phyloP scores from a whole-genome alignment of 345 rosid genomes.

The Camelina hispida region DNA sequence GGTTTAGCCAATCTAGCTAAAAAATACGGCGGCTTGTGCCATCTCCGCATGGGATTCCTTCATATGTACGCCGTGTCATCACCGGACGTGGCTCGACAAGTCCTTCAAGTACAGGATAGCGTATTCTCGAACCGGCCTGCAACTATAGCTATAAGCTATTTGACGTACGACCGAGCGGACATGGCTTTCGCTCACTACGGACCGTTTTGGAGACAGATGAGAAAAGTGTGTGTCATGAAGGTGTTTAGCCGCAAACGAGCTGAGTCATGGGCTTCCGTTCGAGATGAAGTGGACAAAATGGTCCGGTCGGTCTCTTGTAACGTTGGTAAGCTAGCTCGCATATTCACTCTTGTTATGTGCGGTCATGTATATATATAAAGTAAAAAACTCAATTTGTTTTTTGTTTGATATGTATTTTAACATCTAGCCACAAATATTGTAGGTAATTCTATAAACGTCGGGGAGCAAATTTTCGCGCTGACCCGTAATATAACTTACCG shows the following conservation, averaged over 20 bases:
- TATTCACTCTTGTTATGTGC: neutral
- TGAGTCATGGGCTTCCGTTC: constrained; percentile 91
- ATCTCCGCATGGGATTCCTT: constrained; percentile 74
- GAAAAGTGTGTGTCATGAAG: constrained; percentile 88
- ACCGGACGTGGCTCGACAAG: constrained; percentile 76
- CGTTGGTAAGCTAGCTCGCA: constrained; percentile 46
- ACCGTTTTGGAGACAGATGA: constrained; percentile 97
- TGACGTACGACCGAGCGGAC: constrained; percentile 90
- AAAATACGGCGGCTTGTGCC: constrained; percentile 80
- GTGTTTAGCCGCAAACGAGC: constrained; percentile 91
- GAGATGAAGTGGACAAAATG: constrained; percentile 75
- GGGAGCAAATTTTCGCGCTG: constrained; percentile 71
- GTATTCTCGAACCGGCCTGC: constrained; percentile 89
- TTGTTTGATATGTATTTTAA: constrained; percentile 10
- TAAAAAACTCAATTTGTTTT: neutral
- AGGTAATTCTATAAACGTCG: constrained; percentile 61
- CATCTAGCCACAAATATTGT: constrained; percentile 3
- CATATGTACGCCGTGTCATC: constrained; percentile 77
- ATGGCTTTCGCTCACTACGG: constrained; percentile 99
- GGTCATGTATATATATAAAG: neutral
- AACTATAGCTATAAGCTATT: constrained; percentile 74
- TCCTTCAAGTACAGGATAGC: constrained; percentile 86
- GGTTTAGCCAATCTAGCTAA: constrained; percentile 72
- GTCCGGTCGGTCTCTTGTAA: constrained; percentile 51
- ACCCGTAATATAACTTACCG: constrained; percentile 80